Evolutionary conservation across 495 filamentous ascomycete genomes (phyloP), one percentile per base, ranked within the genome.

Genomic region (Lasiosphaeriaceae sp.): DNA sequence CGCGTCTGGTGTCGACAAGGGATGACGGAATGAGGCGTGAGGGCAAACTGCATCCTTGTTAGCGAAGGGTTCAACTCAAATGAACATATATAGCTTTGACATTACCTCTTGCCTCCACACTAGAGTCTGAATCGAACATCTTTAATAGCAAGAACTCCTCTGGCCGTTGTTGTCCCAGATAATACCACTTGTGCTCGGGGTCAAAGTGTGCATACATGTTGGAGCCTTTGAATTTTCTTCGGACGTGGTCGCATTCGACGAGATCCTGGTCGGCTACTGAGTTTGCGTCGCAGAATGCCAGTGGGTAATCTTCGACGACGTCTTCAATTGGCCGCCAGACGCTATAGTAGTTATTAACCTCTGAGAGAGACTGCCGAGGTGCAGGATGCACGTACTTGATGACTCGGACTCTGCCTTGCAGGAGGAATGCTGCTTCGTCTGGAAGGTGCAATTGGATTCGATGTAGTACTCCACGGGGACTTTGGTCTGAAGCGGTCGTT

Each of bases 61-160:
- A 31, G 26, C 26, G 3, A 3, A 9, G 26, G 26, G 26, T 4
- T 31, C 26, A n/a, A n/a, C 9, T 9, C 9, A 9, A 31, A 9
- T 31, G 26, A 31, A 9, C 26, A 31, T 4, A 31, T 31, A 31
- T 14, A 16, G 37, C 12, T 14, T 41, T 17, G 37, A 41, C n/a
- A n/a, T 14, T 41, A 41, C 57, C 21, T 22, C 29, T 47, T 35
- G 52, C 57, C 21, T 47, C 47, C 31, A 59, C 62, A 11, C 7
- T 16, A 12, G 34, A 41, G 26, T 84, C 83, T 0, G 75, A 78
- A 67, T 85, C 82, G 68, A 84, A 85, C 54, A 81, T 84, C 64
- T 85, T 85, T 54, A 86, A 80, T 54, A 86, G 53, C 35, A 82
- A 66, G 3, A 83, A 79, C 66, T 85, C 68, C 21, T 80, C 72